Base-by-base conservation (phyloP, 805 yeast genomes). In the Candida krabiensis region DNA sequence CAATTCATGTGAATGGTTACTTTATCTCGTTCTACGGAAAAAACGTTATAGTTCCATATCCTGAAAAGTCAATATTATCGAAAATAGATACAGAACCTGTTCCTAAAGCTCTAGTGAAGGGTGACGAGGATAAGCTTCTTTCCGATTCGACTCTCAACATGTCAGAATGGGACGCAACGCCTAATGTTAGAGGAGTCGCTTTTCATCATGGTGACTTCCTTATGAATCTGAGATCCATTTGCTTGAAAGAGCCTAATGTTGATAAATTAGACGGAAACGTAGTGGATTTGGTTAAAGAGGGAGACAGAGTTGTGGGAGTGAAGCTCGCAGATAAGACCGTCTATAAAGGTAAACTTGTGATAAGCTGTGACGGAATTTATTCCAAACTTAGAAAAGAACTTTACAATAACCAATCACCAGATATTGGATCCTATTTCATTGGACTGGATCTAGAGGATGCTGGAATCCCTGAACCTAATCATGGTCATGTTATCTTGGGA, bases 171-270 rank as follows among this genome's bases (percentile, higher is more conserved):
- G 89, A 84, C 43, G 67, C 66, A 11, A 74, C 67, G 47, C 79
- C 75, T 39, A 64, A 73, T 4, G 76, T 74, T 4, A 63, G 73
- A 50, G 99, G 99, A 40, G 85, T 86, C 4, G 83, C 96, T 1
- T 89, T 93, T 67, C 96, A 88, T 53, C 97, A 93, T 59, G 99
- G 99, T 15, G 80, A 79, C 40, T 93, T 93, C 54, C 72, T 93
- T 36, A 68, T 70, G 60, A 88, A 88, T 55, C 70, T 93, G 48
- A 76, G 99, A 49, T 55, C 59, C 11, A 77, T 85, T n/a, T 90
- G 86, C 15, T 69, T 72, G 33, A 58, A 57, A 7, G 93, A 89
- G 51, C 71, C 77, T 28, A 88, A 89, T 52, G 86, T 91, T 14
- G 81, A 90, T 2, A 68, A 83, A 55, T 48, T 87, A 26, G 90